These are phyloP conservation scores for Cercospora canescens DNA, from an alignment of 2,329 filamentous ascomycete genomes.

Conservation along the genomic window DNA sequence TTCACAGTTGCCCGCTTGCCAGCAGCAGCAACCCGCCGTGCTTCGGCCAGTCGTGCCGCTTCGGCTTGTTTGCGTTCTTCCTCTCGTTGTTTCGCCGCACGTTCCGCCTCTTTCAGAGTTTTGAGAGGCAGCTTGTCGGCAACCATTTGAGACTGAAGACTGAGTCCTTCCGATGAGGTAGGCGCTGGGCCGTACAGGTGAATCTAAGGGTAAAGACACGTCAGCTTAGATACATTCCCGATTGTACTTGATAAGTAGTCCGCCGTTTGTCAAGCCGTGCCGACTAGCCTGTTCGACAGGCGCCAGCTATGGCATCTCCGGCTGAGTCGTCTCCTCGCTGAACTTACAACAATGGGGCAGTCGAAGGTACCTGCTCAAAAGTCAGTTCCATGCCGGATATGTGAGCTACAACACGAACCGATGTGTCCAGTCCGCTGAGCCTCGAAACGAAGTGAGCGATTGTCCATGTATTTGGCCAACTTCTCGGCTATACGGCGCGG, in stretches of 20 bases:
- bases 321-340: neutral
- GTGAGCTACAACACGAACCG: constrained; percentile 33
- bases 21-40: constrained; percentile 28
- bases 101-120: constrained; percentile 43
- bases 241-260: neutral
- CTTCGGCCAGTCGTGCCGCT: constrained; percentile 27
- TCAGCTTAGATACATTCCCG: neutral
- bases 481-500: constrained; percentile 67
- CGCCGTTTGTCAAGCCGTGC: too few relatives aligned
- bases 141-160: constrained; percentile 64
- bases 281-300: neutral
- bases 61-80: constrained; percentile 24
- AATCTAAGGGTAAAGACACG: neutral
- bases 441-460: constrained; percentile 62
- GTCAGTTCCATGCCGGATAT: neutral
- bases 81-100: constrained; percentile 30
- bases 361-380: constrained; percentile 52
- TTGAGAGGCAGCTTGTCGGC: constrained; percentile 61
- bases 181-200: constrained; percentile 64
- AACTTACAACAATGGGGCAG: constrained; percentile 64
- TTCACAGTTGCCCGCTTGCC: constrained; percentile 10
- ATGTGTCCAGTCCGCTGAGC: constrained; percentile 68
- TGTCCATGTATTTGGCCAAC: constrained; percentile 70
- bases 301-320: neutral
- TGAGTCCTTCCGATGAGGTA: constrained; percentile 37